Evolutionary conservation across 371 early-diverging fungal species (phyloP).

Genomic region (Mortierella sp.): DNA sequence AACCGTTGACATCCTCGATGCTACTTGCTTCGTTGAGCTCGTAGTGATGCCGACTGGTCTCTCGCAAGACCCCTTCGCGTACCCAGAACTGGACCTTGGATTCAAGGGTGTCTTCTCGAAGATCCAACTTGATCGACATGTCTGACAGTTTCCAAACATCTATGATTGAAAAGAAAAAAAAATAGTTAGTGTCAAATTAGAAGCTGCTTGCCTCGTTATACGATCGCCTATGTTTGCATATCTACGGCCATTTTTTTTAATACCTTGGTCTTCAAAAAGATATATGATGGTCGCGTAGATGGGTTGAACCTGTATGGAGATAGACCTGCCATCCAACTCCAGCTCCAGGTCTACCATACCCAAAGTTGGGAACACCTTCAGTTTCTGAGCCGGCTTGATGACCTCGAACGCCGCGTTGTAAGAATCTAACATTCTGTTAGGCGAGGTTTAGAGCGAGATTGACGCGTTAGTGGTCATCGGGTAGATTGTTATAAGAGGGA

Average conservation of each 20-base stretch:
- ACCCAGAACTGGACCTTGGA: slow-evolving; percentile 41
- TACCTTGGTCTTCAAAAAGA: slow-evolving; percentile 60
- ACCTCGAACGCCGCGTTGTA: slow-evolving; percentile 57
- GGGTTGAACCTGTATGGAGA: slow-evolving; percentile 61
- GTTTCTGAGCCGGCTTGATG: slow-evolving; percentile 63
- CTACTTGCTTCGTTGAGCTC: slow-evolving; percentile 23
- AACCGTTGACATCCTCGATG: background rate
- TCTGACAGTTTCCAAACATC: slow-evolving; percentile 58
- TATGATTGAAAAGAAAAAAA: slow-evolving; percentile 1
- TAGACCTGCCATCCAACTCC: slow-evolving; percentile 62
- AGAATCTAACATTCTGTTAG: slow-evolving; percentile 32
- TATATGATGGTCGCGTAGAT: slow-evolving; percentile 66
- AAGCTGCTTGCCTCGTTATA: too few species aligned
- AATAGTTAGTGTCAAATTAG: background rate
- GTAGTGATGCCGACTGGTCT: slow-evolving; percentile 25
- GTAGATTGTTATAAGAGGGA: background rate
- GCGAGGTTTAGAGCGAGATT: background rate
- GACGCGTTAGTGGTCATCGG: too few species aligned
- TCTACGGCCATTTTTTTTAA: too few species aligned
- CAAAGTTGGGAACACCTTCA: slow-evolving; percentile 62
- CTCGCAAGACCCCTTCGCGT: slow-evolving; percentile 31
- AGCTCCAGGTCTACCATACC: slow-evolving; percentile 64
- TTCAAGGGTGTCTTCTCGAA: slow-evolving; percentile 48
- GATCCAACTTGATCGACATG: slow-evolving; percentile 52
- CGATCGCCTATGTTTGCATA: too few species aligned